Percentiles rank a stretch among this genome's conserved stretches.
These are phyloP conservation scores for Boletus barrowsii DNA, from an alignment of 768 basidiomycete species.

Conservation along the genomic window DNA sequence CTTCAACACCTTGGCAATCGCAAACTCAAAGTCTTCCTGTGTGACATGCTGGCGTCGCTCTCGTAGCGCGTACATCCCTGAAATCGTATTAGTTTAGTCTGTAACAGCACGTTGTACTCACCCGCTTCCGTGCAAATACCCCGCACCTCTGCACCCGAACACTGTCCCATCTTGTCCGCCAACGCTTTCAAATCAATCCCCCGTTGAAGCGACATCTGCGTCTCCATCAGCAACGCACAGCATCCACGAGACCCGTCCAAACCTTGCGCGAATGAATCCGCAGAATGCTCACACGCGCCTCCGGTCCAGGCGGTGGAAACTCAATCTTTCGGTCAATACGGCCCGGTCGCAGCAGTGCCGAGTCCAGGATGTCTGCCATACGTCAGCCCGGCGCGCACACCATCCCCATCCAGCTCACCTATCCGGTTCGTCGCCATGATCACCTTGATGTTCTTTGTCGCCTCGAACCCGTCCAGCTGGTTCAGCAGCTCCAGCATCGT, in stretches of 20 bases:
- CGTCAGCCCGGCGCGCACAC: slow-evolving; percentile 5
- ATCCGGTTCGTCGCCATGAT: slow-evolving; percentile 99
- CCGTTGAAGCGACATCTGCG: slow-evolving; percentile 93
- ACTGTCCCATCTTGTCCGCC: slow-evolving; percentile 99
- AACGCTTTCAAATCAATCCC: slow-evolving; percentile 95
- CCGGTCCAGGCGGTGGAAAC: slow-evolving; percentile 96
- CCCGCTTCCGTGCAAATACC: slow-evolving; percentile 98
- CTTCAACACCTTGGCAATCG: slow-evolving; percentile 95
- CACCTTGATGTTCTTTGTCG: slow-evolving; percentile 82
- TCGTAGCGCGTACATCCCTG: slow-evolving; percentile 94
- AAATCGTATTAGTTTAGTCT: too few relatives aligned
- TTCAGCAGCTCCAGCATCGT: slow-evolving; percentile 90
- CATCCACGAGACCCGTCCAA: not conserved
- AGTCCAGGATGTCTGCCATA: slow-evolving; percentile 81
- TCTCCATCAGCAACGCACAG: not conserved
- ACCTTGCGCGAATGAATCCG: slow-evolving; percentile 96
- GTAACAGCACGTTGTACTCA: slow-evolving; percentile 25
- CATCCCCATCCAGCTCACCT: slow-evolving; percentile 38
- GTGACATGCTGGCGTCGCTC: slow-evolving; percentile 97
- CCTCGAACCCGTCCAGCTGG: slow-evolving; percentile 85
- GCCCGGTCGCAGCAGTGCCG: slow-evolving; percentile 88
- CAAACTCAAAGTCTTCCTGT: slow-evolving; percentile 98
- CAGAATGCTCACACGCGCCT: slow-evolving; percentile 95
- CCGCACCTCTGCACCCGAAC: slow-evolving; percentile 95
- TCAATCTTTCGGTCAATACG: slow-evolving; percentile 98